Evolutionary conservation across 1,139 yeast genomes (phyloP).

Genomic region (Hemisphaericaspora subhashii): DNA sequence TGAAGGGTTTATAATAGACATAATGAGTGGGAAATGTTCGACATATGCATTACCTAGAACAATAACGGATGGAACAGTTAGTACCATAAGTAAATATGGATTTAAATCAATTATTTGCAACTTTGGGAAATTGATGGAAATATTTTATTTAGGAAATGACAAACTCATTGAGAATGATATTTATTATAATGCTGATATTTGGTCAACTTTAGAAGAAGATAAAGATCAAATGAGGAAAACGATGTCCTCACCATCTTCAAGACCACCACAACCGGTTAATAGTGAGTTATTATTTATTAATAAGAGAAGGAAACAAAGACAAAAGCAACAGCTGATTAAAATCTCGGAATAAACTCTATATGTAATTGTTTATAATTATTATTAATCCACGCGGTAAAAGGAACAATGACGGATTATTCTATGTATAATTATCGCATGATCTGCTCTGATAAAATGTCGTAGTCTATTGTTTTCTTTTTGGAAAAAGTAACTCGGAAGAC

Average conservation of each 20-base stretch:
- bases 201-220: constrained; percentile 31
- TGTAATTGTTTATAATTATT: too few relatives aligned
- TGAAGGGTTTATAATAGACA: constrained; percentile 79
- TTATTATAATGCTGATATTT: constrained; percentile 33
- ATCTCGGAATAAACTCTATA: too few relatives aligned
- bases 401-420: too few relatives aligned
- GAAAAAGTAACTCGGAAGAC: neutral
- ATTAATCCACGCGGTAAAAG: too few relatives aligned
- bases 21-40: constrained; percentile 59
- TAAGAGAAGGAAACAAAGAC: constrained; percentile 44
- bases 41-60: constrained; percentile 57
- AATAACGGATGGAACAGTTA: constrained; percentile 32
- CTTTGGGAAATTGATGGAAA: constrained; percentile 70
- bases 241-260: neutral
- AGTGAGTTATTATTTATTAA: constrained; percentile 50
- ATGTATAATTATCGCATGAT: neutral
- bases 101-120: constrained; percentile 74
- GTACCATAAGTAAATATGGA: constrained; percentile 61
- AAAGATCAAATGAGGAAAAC: constrained; percentile 20
- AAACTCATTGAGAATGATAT: constrained; percentile 44
- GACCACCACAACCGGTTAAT: constrained; percentile 14
- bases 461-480: too few relatives aligned
- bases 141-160: constrained; percentile 69
- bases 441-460: neutral
- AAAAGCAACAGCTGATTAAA: constrained; percentile 19